A percentile compares a stretch with the other conserved stretches of the same genome.
phyloP scores from a whole-genome alignment of 768 basidiomycete species.

The Leccinum subgranulosum region DNA sequence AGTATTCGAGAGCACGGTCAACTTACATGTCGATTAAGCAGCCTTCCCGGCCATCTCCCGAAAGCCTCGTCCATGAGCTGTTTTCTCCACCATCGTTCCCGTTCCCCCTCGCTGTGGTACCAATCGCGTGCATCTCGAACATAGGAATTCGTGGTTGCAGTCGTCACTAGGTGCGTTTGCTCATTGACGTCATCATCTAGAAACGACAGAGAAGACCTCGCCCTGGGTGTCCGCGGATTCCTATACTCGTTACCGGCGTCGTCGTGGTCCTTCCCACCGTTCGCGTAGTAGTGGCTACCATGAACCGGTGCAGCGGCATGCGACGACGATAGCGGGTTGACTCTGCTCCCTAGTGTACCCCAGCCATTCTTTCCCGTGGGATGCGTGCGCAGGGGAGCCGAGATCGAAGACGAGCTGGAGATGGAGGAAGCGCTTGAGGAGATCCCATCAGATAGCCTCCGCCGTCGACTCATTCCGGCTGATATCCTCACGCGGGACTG shows the following conservation, averaged over 20 bases:
- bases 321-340: conserved; percentile 32
- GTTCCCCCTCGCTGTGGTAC: conserved; percentile 23
- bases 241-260: background rate
- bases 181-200: conserved; percentile 30
- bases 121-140: conserved; percentile 18
- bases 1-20: background rate
- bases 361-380: conserved; percentile 46
- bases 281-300: background rate
- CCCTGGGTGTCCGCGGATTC: background rate
- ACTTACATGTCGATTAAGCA: conserved; percentile 69
- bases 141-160: conserved; percentile 21
- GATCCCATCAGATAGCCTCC: conserved; percentile 28
- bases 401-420: conserved; percentile 76
- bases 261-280: background rate
- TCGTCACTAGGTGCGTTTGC: conserved; percentile 37
- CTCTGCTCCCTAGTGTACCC: conserved; percentile 60
- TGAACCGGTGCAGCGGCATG: background rate
- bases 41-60: conserved; percentile 64
- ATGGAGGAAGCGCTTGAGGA: conserved; percentile 36
- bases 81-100: conserved; percentile 41
- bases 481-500: conserved; percentile 76
- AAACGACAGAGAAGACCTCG: conserved; percentile 6
- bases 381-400: conserved; percentile 68
- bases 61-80: conserved; percentile 48
- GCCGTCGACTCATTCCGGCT: conserved; percentile 57